Conservation (phyloP, 805 yeast genomes). For the Dipodascopsis tothii region DNA sequence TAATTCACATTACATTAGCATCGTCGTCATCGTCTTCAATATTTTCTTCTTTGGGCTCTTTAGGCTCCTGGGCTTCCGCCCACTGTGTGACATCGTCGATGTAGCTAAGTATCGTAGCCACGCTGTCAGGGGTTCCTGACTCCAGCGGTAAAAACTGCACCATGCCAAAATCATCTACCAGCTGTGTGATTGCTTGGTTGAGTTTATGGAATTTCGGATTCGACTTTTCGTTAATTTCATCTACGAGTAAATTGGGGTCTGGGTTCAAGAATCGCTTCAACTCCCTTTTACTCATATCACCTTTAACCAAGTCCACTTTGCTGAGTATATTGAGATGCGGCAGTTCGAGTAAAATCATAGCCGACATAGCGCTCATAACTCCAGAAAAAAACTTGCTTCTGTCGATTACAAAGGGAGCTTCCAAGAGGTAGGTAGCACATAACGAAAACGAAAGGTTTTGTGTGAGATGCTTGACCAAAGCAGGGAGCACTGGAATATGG, state of each 20-base stretch:
- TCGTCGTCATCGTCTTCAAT: conserved; percentile 49
- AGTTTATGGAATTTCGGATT: conserved; percentile 62
- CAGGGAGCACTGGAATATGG: conserved; percentile 88
- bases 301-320: conserved; percentile 78
- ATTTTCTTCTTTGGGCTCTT: conserved; percentile 78
- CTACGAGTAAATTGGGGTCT: conserved; percentile 71
- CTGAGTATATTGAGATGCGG: conserved; percentile 91
- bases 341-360: conserved; percentile 88
- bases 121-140: conserved; percentile 64
- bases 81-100: conserved; percentile 97
- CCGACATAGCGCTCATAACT: conserved; percentile 93
- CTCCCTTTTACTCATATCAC: conserved; percentile 58
- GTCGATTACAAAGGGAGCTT: conserved; percentile 90
- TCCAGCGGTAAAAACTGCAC: conserved; percentile 91
- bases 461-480: conserved; percentile 77
- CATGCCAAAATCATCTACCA: conserved; percentile 98
- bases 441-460: conserved; percentile 72
- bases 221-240: conserved; percentile 42
- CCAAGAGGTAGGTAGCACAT: conserved; percentile 87
- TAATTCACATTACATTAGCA: no score
- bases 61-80: conserved; percentile 94
- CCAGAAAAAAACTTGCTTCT: conserved; percentile 90
- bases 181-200: conserved; percentile 74
- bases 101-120: conserved; percentile 76
- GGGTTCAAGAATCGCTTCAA: conserved; percentile 83